A percentile compares a stretch with the other conserved stretches of the same genome.
phyloP scores from a whole-genome alignment of 768 basidiomycete genomes.

The Lanmaoa pseudosensibilis region DNA sequence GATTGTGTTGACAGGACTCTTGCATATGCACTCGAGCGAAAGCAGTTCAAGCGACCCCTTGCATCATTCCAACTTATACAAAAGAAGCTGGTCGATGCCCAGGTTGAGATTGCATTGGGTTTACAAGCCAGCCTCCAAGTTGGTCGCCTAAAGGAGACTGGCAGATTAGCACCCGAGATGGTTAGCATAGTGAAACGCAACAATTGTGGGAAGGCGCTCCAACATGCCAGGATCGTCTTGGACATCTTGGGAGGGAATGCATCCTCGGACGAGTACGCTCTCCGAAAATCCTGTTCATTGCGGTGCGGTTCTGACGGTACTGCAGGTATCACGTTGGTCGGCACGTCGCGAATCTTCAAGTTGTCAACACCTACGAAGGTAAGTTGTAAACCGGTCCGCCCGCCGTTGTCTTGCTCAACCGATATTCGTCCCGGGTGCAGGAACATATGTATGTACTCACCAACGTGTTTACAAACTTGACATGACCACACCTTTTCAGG shows the following conservation, averaged over 20 bases:
- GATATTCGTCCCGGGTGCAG: constrained; percentile 29
- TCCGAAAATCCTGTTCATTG: background rate
- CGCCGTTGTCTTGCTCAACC: constrained; percentile 1
- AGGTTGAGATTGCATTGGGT: constrained; percentile 81
- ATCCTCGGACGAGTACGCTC: constrained; percentile 82
- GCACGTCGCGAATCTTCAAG: constrained; percentile 92
- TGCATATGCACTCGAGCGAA: constrained; percentile 83
- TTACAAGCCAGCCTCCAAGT: constrained; percentile 74
- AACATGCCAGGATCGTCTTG: constrained; percentile 75
- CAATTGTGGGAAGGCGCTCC: constrained; percentile 90
- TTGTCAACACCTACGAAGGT: constrained; percentile 97
- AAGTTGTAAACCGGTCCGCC: constrained; percentile 17
- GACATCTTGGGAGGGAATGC: constrained; percentile 97
- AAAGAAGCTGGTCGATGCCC: constrained; percentile 94
- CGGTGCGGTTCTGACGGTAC: background rate
- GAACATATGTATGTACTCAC: constrained; percentile 53
- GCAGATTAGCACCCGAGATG: constrained; percentile 83
- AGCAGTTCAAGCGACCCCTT: constrained; percentile 86
- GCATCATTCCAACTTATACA: constrained; percentile 97
- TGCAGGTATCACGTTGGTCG: constrained; percentile 88
- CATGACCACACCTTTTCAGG: constrained; percentile 42
- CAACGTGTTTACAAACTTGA: background rate
- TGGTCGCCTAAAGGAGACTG: constrained; percentile 82
- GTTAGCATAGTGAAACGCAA: constrained; percentile 93
- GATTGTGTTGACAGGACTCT: constrained; percentile 80